These are phyloP conservation scores for Schwanniomyces pseudopolymorphus DNA, from an alignment of 805 yeast species.

Conservation along the genomic window DNA sequence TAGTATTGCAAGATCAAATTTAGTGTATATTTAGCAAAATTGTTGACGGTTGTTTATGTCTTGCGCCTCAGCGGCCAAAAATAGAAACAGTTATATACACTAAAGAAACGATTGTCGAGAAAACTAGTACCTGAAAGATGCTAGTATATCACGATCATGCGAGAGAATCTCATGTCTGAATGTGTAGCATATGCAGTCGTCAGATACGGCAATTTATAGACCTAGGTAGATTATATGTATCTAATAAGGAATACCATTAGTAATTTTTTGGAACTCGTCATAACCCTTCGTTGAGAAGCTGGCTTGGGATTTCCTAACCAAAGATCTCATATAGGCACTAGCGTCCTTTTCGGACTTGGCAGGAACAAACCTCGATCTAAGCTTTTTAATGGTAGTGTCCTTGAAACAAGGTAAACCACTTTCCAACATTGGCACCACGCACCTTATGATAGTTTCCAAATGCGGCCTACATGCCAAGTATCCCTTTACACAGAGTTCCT, in stretches of 20 bases:
- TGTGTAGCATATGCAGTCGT: background rate
- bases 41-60: background rate
- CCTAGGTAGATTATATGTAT: background rate
- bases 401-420: conserved; percentile 97
- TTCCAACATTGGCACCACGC: conserved; percentile 90
- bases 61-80: background rate
- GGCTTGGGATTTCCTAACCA: conserved; percentile 81
- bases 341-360: conserved; percentile 83
- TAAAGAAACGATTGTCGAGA: background rate
- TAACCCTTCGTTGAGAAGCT: conserved; percentile 90
- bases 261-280: conserved; percentile 94
- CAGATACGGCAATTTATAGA: background rate
- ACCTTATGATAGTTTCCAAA: conserved; percentile 78
- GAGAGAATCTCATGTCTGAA: background rate
- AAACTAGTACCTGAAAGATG: background rate
- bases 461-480: conserved; percentile 86
- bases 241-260: conserved; percentile 95
- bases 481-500: conserved; percentile 91
- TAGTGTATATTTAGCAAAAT: background rate
- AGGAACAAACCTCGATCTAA: conserved; percentile 78
- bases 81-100: background rate
- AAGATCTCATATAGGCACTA: conserved; percentile 67
- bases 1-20: background rate
- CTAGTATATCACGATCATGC: background rate
- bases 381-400: conserved; percentile 76